Conservation (phyloP, 1,139 yeast genomes). For the Candida gigantensis region DNA sequence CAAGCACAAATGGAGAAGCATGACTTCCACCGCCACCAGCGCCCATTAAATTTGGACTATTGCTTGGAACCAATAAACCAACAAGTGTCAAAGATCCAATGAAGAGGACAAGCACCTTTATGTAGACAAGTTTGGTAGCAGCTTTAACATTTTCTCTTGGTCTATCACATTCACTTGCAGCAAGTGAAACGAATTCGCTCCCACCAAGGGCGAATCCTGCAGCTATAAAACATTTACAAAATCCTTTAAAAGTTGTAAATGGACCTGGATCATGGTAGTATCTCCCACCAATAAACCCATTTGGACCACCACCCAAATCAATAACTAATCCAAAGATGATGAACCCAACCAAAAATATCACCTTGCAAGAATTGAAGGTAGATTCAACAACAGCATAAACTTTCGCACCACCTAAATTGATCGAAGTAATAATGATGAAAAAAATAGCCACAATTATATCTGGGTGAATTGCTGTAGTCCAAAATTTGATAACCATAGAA, state of each 20-base stretch:
- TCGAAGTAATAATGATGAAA: conserved; percentile 27
- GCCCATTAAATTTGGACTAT: conserved; percentile 22
- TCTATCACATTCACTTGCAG: conserved; percentile 34
- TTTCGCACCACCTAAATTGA: conserved; percentile 34
- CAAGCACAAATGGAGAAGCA: conserved; percentile 44
- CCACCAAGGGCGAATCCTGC: conserved; percentile 31
- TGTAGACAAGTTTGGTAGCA: conserved; percentile 37
- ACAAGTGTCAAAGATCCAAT: conserved; percentile 30
- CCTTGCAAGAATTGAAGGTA: conserved; percentile 31
- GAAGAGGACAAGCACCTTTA: conserved; percentile 36
- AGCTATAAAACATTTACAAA: conserved; percentile 25
- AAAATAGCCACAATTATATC: conserved; percentile 35
- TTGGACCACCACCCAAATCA: conserved; percentile 35
- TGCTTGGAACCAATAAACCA: conserved; percentile 34
- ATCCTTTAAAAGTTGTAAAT: conserved; percentile 26
- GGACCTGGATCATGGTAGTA: conserved; percentile 34
- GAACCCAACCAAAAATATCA: conserved; percentile 34
- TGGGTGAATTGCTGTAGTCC: conserved; percentile 30
- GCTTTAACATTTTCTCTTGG: conserved; percentile 35
- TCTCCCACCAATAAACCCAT: conserved; percentile 33
- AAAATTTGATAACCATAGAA: conserved; percentile 34
- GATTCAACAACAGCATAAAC: conserved; percentile 39
- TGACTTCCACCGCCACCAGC: conserved; percentile 25
- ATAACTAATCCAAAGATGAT: conserved; percentile 31
- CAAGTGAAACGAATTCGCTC: conserved; percentile 33